Conservation (phyloP, 108 stramenopile genomes). For the Nitzschia sp. region DNA sequence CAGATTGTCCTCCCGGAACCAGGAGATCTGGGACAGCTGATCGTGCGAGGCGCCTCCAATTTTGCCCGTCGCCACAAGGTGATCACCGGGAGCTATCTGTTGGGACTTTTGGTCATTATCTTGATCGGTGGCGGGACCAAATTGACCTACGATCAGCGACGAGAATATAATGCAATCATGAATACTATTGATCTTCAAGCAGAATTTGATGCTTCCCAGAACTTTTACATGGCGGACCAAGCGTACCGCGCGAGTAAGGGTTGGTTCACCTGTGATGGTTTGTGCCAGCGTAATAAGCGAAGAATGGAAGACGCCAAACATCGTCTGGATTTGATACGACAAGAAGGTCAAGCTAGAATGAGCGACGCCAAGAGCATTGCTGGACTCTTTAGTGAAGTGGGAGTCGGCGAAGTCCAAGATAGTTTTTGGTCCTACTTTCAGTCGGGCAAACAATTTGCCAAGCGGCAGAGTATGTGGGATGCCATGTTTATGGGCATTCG, state of each 20-base stretch:
- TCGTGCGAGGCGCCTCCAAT: slow-evolving; percentile 36
- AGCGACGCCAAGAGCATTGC: slow-evolving; percentile 83
- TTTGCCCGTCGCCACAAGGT: slow-evolving; percentile 73
- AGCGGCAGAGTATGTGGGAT: slow-evolving; percentile 90
- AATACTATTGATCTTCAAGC: slow-evolving; percentile 77
- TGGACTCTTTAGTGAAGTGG: slow-evolving; percentile 81
- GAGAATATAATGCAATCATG: slow-evolving; percentile 76
- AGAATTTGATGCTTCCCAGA: slow-evolving; percentile 65
- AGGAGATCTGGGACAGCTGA: slow-evolving; percentile 40
- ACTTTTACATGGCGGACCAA: slow-evolving; percentile 59
- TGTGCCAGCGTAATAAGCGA: slow-evolving; percentile 79
- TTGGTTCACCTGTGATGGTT: slow-evolving; percentile 82
- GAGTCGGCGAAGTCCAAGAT: slow-evolving; percentile 83
- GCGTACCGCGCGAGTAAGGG: slow-evolving; percentile 78
- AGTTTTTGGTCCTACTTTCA: slow-evolving; percentile 85
- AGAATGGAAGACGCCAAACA: slow-evolving; percentile 60
- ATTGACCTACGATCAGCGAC: slow-evolving; percentile 59
- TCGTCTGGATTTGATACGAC: slow-evolving; percentile 61
- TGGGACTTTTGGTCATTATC: slow-evolving; percentile 61
- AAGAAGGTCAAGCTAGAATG: slow-evolving; percentile 83
- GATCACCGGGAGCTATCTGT: slow-evolving; percentile 63
- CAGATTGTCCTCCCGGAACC: slow-evolving; percentile 43
- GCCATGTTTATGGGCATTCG: slow-evolving; percentile 86
- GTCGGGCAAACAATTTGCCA: slow-evolving; percentile 83
- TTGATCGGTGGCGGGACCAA: slow-evolving; percentile 70